Evolutionary conservation across 73 alveolate species (phyloP), one percentile per base, ranked within the genome.

Genomic region (Tetrahymena thermophila): DNA sequence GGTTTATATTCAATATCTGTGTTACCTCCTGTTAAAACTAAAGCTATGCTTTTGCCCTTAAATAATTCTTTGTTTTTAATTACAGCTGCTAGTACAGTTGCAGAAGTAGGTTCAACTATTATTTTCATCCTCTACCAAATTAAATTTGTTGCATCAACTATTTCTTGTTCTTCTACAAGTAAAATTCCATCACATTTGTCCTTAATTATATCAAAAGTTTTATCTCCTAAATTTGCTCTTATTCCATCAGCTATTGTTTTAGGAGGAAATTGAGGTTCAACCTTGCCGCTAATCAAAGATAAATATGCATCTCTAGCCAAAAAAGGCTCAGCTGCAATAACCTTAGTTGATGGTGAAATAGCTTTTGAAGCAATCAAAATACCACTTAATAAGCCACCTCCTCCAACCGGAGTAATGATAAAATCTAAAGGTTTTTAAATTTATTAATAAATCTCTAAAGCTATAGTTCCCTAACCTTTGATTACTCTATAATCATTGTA

Each of bases 31-130:
- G 94, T 85, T 38, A 85, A 38, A 23, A 85, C 56, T 31, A 85
- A 34, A 28, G 84, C 94, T 34, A 85, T n/a, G 2, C 58, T 85
- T 35, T 38, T 38, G 0, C 94, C 94, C 37, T 34, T 85, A 37
- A 85, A 85, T 14, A 38, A n/a, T 38, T 85, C 94, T 85, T 85
- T 85, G n/a, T 85, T 85, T 85, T 85, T 85, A n/a, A 85, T 38
- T 28, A 42, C 83, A 28, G 94, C 94, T 31, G 94, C 94, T 85
- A 85, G n/a, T 16, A 85, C 94, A 34, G 94, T 85, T 31, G 94
- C 94, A 28, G 94, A 37, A 13, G 94, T 38, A 38, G 94, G 56
- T 34, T 85, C 94, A 38, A 85, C 94, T 16, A 85, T 38, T 4
- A 85, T 85, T 34, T 85, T 85, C 94, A 85, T 85, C 34, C 94